These are phyloP conservation scores for Plasmodium sp. DNA, from an alignment of 169 alveolate genomes.

Conservation along the genomic window DNA sequence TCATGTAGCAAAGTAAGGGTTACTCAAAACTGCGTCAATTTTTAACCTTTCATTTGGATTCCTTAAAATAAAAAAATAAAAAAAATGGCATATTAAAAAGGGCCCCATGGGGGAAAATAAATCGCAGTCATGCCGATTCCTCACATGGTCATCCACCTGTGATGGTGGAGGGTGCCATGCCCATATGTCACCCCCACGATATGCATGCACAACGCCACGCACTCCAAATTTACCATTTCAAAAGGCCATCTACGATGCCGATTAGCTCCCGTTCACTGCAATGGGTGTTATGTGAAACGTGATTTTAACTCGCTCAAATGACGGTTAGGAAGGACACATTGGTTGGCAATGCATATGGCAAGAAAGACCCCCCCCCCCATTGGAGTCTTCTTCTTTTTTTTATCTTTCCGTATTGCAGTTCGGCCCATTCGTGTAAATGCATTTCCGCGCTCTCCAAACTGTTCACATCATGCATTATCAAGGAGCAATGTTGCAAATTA, in stretches of 20 bases:
- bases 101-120: neutral
- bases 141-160: neutral
- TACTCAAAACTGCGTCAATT: slow-evolving; percentile 59
- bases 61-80: slow-evolving; percentile 31
- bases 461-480: neutral
- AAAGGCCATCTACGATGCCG: slow-evolving; percentile 52
- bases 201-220: neutral
- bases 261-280: slow-evolving; percentile 67
- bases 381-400: neutral
- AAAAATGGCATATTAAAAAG: neutral
- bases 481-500: neutral
- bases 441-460: neutral
- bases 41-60: slow-evolving; percentile 68
- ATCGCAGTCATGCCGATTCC: neutral
- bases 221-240: slow-evolving; percentile 30
- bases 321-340: neutral
- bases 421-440: neutral
- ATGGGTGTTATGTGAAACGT: neutral
- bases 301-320: neutral
- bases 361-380: neutral
- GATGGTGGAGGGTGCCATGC: neutral
- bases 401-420: neutral
- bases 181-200: neutral
- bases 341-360: neutral
- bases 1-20: slow-evolving; percentile 56